Evolutionary conservation across 768 basidiomycete species (phyloP).

Genomic region (Mycena galopus): DNA sequence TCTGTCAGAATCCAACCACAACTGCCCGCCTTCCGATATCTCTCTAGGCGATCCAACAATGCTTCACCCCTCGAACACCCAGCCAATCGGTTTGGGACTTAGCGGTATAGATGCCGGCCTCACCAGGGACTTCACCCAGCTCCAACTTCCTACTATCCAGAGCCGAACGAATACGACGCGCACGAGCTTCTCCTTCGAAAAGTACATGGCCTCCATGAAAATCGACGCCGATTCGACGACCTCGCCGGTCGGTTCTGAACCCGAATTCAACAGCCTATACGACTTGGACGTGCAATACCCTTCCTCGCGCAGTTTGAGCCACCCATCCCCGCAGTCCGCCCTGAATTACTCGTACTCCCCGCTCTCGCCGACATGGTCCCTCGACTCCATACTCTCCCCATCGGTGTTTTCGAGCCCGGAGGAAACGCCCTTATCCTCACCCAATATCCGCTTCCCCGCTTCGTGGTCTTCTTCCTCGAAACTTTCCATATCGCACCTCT

Average conservation of each 20-base stretch:
- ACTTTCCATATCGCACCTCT: not conserved
- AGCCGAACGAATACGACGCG: constrained; percentile 1
- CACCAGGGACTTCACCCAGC: not conserved
- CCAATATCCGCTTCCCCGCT: not conserved
- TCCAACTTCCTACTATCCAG: not conserved
- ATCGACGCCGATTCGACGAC: not conserved
- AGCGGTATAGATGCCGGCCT: not conserved
- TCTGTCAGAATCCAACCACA: not conserved
- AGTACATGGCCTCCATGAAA: constrained; percentile 27
- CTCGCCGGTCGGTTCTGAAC: not conserved
- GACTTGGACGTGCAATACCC: constrained; percentile 27
- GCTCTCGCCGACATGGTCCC: constrained; percentile 25
- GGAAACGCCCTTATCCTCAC: not conserved
- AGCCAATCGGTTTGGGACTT: constrained; percentile 18
- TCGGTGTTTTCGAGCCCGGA: constrained; percentile 15
- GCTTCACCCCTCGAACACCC: constrained; percentile 19
- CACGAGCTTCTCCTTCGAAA: constrained; percentile 11
- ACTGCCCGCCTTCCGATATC: not conserved
- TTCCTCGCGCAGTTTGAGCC: constrained; percentile 22
- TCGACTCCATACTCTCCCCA: constrained; percentile 15
- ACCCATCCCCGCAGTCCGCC: constrained; percentile 2
- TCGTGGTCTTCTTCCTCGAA: constrained; percentile 18
- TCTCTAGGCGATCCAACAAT: constrained; percentile 17
- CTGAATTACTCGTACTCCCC: constrained; percentile 18
- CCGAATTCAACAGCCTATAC: constrained; percentile 30